Evolutionary conservation across 495 filamentous ascomycete species (phyloP).

Genomic region (Chaetomidium leptoderma): DNA sequence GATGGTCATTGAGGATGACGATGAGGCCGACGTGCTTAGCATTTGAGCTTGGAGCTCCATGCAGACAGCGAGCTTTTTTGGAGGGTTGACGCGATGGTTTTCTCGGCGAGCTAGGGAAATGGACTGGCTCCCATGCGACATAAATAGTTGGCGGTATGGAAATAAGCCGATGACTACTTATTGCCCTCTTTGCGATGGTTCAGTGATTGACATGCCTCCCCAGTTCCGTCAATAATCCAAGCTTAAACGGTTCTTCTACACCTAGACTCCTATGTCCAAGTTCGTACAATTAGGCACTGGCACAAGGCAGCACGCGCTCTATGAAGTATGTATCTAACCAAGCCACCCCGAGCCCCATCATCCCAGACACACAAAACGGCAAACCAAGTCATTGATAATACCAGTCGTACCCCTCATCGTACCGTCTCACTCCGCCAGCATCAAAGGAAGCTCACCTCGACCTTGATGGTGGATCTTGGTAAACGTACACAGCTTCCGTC

Average conservation of each 20-base stretch:
- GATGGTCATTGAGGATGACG: constrained; percentile 20
- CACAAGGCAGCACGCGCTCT: too few species aligned
- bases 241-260: too few species aligned
- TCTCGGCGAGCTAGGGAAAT: background rate
- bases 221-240: too few species aligned
- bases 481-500: constrained; percentile 15
- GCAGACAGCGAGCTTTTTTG: too few species aligned
- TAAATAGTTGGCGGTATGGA: background rate
- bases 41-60: background rate
- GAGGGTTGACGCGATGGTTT: too few species aligned
- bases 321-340: background rate
- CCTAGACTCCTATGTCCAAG: too few species aligned
- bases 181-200: background rate
- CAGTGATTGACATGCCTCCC: too few species aligned
- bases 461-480: constrained; percentile 1
- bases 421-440: background rate
- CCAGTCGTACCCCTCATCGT: constrained; percentile 13
- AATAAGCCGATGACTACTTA: background rate
- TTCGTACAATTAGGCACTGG: too few species aligned
- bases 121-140: background rate
- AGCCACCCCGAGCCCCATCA: background rate
- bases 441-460: constrained; percentile 12
- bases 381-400: background rate
- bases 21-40: constrained; percentile 25
- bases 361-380: background rate